Base-by-base conservation (phyloP, 805 yeast species). In the Kuraishia cidri region DNA sequence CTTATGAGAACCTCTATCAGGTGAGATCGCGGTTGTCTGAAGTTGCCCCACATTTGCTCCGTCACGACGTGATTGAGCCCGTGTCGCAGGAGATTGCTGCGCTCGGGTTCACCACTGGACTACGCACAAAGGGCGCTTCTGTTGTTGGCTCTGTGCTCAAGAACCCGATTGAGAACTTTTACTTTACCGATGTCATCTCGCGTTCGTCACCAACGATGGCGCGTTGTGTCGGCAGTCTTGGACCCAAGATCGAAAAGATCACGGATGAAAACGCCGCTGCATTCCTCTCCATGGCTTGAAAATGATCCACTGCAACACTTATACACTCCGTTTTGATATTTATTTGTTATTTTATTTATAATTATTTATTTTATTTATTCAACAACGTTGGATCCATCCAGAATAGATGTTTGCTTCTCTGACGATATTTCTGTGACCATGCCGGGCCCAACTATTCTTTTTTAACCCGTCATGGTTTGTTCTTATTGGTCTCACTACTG, bases 121-220 rank as follows among this genome's bases (percentile, higher is more conserved):
- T 56, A 21, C 10, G 7, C 9, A 37, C 38, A 6, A 28, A 36
- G 14, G 54, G 64, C 33, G 60, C 71, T 26, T 48, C 63, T 22
- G 45, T 50, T 11, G 39, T 43, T 26, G 73, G 75, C 22, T 56
- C 54, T 18, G 62, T 68, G 33, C 69, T 85, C 51, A 67, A 66
- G 56, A 76, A 79, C 56, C 87, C 87, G 37, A 77, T 84, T 50
- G 73, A 72, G 45, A 82, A 84, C 73, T 84, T 81, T 58, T 84
- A 85, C 66, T 80, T 84, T 69, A 84, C 95, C 23, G 90, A 85
- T 56, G 84, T 82, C 40, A 79, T 84, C 44, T 79, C 94, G 16
- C 73, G 94, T 65, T 75, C 84, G 36, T 84, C 94, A 31, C 84
- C 86, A 43, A 85, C 94, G 20, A 85, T 84, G 94, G 94, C 94